Conservation (phyloP, 1,284 basidiomycete species). For the Vanrija sp. region DNA sequence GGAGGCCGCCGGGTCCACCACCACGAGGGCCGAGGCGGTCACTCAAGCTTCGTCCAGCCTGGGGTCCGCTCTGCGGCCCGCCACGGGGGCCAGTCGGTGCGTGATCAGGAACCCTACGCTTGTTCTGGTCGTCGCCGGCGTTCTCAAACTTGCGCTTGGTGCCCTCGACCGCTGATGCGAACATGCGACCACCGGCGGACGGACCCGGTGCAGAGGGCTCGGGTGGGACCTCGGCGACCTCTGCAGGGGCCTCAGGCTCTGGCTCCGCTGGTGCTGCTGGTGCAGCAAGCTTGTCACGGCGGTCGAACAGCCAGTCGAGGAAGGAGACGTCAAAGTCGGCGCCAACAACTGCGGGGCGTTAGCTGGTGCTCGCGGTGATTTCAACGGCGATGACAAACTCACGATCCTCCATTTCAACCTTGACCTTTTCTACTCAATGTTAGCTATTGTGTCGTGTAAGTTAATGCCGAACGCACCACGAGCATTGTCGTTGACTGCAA, state of each 20-base stretch:
- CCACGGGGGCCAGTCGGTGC: conserved; percentile 17
- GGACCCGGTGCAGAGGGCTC: conserved; percentile 5
- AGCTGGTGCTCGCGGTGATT: neutral
- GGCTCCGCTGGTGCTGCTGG: neutral
- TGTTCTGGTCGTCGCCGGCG: conserved; percentile 8
- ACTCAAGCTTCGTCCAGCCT: conserved; percentile 20
- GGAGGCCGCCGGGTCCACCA: conserved; percentile 3
- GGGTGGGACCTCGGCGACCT: conserved; percentile 3
- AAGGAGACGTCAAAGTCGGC: conserved; percentile 36
- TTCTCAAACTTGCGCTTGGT: conserved; percentile 23
- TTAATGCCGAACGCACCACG: conserved; percentile 24
- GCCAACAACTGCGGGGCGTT: conserved; percentile 25
- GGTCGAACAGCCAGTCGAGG: conserved; percentile 41
- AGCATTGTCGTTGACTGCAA: conserved; percentile 37
- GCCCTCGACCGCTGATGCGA: conserved; percentile 18
- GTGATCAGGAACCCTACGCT: conserved; percentile 15
- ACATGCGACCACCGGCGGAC: conserved; percentile 7
- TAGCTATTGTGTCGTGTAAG: conserved; percentile 2
- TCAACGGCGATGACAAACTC: conserved; percentile 1
- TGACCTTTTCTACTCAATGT: conserved; percentile 30
- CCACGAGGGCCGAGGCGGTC: conserved; percentile 18
- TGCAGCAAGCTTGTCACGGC: conserved; percentile 7
- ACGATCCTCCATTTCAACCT: conserved; percentile 43
- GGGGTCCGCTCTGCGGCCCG: neutral
- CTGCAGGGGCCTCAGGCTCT: neutral